A percentile compares a stretch with the other conserved stretches of the same genome.
Evolutionary conservation across 352 stramenopile genomes (phyloP).

Genomic region (Globisporangium middletonii): DNA sequence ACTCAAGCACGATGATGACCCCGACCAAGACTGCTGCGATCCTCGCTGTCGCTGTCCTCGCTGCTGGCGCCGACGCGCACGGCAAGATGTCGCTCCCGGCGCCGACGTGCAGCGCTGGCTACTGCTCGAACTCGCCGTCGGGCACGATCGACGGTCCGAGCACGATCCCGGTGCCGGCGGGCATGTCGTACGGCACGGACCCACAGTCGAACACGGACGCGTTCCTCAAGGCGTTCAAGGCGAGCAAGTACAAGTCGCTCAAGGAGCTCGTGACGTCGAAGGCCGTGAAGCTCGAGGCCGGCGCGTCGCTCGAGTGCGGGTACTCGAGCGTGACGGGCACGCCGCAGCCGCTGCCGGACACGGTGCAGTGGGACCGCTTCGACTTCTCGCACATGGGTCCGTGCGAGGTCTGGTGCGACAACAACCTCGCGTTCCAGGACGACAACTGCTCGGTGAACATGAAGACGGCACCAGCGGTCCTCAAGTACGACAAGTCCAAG

Average conservation of each 20-base stretch:
- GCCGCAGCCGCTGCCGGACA: constrained; percentile 24
- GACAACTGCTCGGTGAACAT: constrained; percentile 35
- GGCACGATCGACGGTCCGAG: constrained; percentile 31
- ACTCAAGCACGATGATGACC: constrained; percentile 21
- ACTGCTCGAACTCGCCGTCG: constrained; percentile 34
- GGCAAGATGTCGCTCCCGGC: constrained; percentile 18
- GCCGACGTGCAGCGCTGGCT: constrained; percentile 27
- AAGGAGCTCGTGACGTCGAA: constrained; percentile 24
- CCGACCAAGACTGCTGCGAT: constrained; percentile 18
- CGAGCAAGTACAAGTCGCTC: constrained; percentile 35
- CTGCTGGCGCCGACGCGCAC: constrained; percentile 25
- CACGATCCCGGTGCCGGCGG: constrained; percentile 26
- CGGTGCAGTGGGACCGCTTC: constrained; percentile 34
- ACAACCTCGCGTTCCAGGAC: constrained; percentile 31
- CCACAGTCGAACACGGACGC: constrained; percentile 18
- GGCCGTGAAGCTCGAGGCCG: constrained; percentile 16
- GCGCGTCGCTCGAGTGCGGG: constrained; percentile 31
- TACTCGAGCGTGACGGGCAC: constrained; percentile 28
- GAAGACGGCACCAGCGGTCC: constrained; percentile 16
- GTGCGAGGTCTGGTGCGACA: constrained; percentile 48
- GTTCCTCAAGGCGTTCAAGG: constrained; percentile 5
- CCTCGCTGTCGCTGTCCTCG: constrained; percentile 15
- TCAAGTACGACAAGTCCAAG: constrained; percentile 36
- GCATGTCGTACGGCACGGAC: constrained; percentile 34
- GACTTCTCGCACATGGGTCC: constrained; percentile 33